Base-by-base conservation (phyloP, 1,139 yeast species). In the Pichia sp. region DNA sequence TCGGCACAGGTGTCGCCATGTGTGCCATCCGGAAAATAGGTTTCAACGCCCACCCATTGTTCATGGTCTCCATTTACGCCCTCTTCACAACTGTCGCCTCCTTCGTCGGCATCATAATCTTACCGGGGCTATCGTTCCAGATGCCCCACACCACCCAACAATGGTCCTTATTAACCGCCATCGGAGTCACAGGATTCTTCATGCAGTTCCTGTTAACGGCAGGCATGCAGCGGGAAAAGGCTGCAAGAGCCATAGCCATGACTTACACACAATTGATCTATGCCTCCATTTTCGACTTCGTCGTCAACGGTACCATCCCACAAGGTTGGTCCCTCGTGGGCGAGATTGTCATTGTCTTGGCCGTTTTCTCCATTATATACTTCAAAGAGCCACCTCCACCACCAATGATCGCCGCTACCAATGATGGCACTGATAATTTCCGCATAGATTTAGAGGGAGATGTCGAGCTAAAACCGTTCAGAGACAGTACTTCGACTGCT, bases 171-270 rank as follows among this genome's bases (percentile, higher is more conserved):
- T 78, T 91, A 60, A 55, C 73, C 1, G 68, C 79, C 34, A 77
- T 89, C 60, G 96, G 97, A 2, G 60, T 85, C 10, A 78, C 87
- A 48, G 97, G 97, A 0, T 91, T 91, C 68, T 71, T 84, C 55
- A 87, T 86, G 83, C 97, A 91, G 68, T 83, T 84, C 63, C 73
- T 85, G 34, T 71, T 88, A 54, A 88, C 97, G 0, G 84, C 90
- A 3, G 97, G 96, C 1, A 79, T 91, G 52, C 96, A 89, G 68
- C 74, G 90, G 56, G 96, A 88, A 59, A 77, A 78, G 58, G 96
- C 97, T 0, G 83, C 91, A 1, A 78, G 88, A 56, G 91, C 92
- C 0, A 77, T 93, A 5, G 76, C 87, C 58, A 85, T 88, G 79
- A 73, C 81, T 5, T 91, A 91, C 68, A 77, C 90, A 2, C 89